These are phyloP conservation scores for Phaeosphaeria sp. DNA, from an alignment of 2,329 filamentous ascomycete species.

Conservation along the genomic window DNA sequence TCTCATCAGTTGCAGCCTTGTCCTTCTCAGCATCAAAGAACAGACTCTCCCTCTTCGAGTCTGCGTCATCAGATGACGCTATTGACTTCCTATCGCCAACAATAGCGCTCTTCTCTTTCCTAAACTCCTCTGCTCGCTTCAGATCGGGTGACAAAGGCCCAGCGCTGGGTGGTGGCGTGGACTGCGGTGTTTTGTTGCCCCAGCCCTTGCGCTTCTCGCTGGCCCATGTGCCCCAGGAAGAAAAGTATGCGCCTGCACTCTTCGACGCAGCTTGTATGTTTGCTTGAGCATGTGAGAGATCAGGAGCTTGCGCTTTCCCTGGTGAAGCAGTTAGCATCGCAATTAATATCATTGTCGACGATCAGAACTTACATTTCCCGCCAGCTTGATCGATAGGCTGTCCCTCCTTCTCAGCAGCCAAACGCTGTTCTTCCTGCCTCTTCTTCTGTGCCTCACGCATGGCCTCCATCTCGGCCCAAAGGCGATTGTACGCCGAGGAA, in stretches of 20 bases:
- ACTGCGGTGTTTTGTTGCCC: slow-evolving; percentile 31
- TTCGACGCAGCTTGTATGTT: slow-evolving; percentile 61
- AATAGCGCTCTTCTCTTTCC: slow-evolving; percentile 22
- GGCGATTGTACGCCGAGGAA: slow-evolving; percentile 81
- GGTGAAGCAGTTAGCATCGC: slow-evolving; percentile 1
- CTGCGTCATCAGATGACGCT: neutral
- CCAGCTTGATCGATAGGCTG: slow-evolving; percentile 13
- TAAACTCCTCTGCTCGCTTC: slow-evolving; percentile 37
- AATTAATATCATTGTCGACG: no score
- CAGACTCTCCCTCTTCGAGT: slow-evolving; percentile 18
- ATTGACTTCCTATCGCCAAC: slow-evolving; percentile 9
- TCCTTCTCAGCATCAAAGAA: slow-evolving; percentile 28
- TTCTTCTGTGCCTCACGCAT: slow-evolving; percentile 76
- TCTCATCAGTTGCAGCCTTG: neutral
- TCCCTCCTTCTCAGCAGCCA: slow-evolving; percentile 44
- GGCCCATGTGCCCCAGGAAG: slow-evolving; percentile 69
- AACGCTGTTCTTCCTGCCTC: slow-evolving; percentile 63
- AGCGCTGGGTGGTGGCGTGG: slow-evolving; percentile 25
- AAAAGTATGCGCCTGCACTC: slow-evolving; percentile 67
- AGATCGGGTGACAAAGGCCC: slow-evolving; percentile 28
- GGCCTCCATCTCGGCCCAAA: slow-evolving; percentile 89
- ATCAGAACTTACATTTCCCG: slow-evolving; percentile 32
- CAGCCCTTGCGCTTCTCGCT: slow-evolving; percentile 71
- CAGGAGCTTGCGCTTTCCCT: slow-evolving; percentile 50
- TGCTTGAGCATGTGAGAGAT: slow-evolving; percentile 62